phyloP scores from a whole-genome alignment of 768 basidiomycete genomes.

The Mycena amicta region DNA sequence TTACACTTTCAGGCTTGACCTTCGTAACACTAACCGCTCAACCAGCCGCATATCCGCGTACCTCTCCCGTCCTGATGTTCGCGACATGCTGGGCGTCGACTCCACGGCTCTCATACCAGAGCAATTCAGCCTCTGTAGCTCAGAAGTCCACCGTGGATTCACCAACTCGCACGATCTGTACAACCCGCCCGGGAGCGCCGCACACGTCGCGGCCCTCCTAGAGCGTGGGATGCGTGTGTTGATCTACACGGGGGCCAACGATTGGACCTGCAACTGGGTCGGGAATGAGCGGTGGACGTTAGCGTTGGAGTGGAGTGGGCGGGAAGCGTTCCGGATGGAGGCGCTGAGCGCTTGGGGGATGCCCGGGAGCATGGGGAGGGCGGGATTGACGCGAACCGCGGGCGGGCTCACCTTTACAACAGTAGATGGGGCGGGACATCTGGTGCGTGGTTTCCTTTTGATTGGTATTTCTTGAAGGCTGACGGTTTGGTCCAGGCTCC shows the following conservation, averaged over 20 bases:
- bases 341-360: constrained; percentile 31
- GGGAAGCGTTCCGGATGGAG: constrained; percentile 40
- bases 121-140: constrained; percentile 44
- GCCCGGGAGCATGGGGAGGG: not conserved
- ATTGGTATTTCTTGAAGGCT: not conserved
- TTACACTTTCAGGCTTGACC: not conserved
- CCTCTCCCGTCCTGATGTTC: constrained; percentile 52
- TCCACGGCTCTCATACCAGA: constrained; percentile 23
- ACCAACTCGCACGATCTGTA: constrained; percentile 42
- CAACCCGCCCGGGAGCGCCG: constrained; percentile 38
- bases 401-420: constrained; percentile 13
- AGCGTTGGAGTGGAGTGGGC: constrained; percentile 71
- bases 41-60: constrained; percentile 48
- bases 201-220: constrained; percentile 63
- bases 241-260: constrained; percentile 70
- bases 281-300: constrained; percentile 76
- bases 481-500: not conserved
- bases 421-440: constrained; percentile 61
- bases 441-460: constrained; percentile 41
- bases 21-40: not conserved
- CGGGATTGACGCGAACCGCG: constrained; percentile 13
- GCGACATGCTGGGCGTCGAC: constrained; percentile 51
- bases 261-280: constrained; percentile 78
- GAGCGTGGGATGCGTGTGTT: constrained; percentile 72
- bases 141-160: constrained; percentile 54